phyloP scores from a whole-genome alignment of 1,284 basidiomycete species.

The Rhodotorula sp. region DNA sequence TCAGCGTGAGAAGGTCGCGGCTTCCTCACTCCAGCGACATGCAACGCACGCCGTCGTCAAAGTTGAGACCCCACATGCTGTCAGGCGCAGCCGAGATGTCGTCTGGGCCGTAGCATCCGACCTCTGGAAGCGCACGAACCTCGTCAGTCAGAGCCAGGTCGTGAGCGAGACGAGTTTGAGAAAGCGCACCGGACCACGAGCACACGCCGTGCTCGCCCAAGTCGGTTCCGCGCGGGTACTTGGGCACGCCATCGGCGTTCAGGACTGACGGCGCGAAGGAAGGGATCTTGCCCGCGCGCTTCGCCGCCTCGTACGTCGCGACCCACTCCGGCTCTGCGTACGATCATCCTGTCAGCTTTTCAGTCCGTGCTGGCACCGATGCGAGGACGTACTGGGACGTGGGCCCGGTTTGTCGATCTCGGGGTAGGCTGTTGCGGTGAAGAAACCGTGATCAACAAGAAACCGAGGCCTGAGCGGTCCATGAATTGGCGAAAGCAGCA shows the following conservation, averaged over 20 bases:
- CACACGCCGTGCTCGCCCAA: constrained; percentile 24
- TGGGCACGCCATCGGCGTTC: background rate
- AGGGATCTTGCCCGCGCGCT: constrained; percentile 33
- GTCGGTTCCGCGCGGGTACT: constrained; percentile 6
- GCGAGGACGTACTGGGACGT: too few species aligned
- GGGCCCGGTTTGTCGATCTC: too few species aligned
- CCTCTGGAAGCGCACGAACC: background rate
- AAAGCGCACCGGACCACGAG: constrained; percentile 16
- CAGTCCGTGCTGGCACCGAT: background rate
- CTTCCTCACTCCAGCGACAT: too few species aligned
- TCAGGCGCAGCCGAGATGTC: constrained; percentile 27
- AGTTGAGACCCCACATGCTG: constrained; percentile 28
- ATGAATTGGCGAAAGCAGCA: too few species aligned
- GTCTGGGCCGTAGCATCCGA: constrained; percentile 17
- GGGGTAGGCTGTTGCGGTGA: too few species aligned
- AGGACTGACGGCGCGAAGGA: constrained; percentile 16
- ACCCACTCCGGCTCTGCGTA: constrained; percentile 20
- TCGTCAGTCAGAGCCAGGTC: background rate
- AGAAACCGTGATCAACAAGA: too few species aligned
- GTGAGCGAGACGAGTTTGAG: background rate
- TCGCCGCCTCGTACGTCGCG: constrained; percentile 24
- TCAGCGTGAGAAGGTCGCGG: background rate
- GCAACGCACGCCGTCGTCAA: constrained; percentile 74
- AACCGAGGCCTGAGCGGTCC: too few species aligned
- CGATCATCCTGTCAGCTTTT: background rate